A percentile compares a stretch with the other conserved stretches of the same genome.
phyloP scores from a whole-genome alignment of 306 rosid species.

The Prunus persica region Prunus_persica_NCBIv2 NC_034009.1:40787501-40788000 shows the following conservation, averaged over 20 bases:
- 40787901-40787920: conserved; percentile 39
- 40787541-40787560: too few relatives aligned
- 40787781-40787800: not conserved
- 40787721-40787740: conserved; percentile 6
- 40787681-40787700: conserved; percentile 20
- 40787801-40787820: conserved; percentile 8
- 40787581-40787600: not conserved
- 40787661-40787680: conserved; percentile 2
- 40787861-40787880: conserved; percentile 35
- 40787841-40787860: conserved; percentile 53
- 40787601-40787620: not conserved
- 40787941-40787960: conserved; percentile 33
- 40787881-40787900: conserved; percentile 34
- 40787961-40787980: conserved; percentile 56
- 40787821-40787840: conserved; percentile 46
- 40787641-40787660: not conserved
- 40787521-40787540: too few relatives aligned
- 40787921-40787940: conserved; percentile 24
- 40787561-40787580: too few relatives aligned
- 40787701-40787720: conserved; percentile 19
- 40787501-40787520: too few relatives aligned
- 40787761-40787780: conserved; percentile 3
- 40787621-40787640: not conserved
- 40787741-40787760: conserved; percentile 27
- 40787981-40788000: conserved; percentile 49